A percentile compares a stretch with the other conserved stretches of the same genome.
Conservation (phyloP, 768 basidiomycete species). For the Suillus clintonianus region DNA sequence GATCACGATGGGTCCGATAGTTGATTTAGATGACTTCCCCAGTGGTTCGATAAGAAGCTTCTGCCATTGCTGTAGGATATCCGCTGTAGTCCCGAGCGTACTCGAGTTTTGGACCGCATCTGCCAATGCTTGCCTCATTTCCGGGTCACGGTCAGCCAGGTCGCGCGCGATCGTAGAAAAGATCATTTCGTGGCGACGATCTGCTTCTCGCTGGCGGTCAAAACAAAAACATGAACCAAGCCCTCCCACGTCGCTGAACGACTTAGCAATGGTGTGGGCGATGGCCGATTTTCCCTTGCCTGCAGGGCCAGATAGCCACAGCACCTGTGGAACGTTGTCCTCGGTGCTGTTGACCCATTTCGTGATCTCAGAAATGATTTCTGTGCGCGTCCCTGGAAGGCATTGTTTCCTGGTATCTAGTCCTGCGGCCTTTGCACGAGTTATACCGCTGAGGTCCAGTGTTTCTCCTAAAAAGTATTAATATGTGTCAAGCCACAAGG, state of each 20-base stretch:
- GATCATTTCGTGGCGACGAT: conserved; percentile 5
- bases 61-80: not conserved
- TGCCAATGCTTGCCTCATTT: not conserved
- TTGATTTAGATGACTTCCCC: not conserved
- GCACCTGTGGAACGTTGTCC: conserved; percentile 9
- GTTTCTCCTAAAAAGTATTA: not conserved
- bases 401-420: conserved; percentile 14
- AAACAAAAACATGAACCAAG: conserved; percentile 15
- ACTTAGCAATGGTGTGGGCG: conserved; percentile 7
- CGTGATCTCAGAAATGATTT: conserved; percentile 26
- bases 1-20: conserved; percentile 14
- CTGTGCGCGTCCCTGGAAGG: conserved; percentile 21
- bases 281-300: conserved; percentile 26
- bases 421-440: conserved; percentile 1
- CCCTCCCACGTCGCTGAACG: conserved; percentile 9
- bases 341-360: conserved; percentile 21
- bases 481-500: too few relatives aligned
- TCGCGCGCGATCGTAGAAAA: conserved; percentile 22
- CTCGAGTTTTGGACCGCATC: not conserved
- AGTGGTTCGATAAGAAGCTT: not conserved
- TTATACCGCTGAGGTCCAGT: not conserved
- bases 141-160: conserved; percentile 6
- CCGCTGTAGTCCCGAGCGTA: not conserved
- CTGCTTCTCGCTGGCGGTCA: not conserved
- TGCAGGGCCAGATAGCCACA: conserved; percentile 25